Evolutionary conservation across 257 asterid genomes (phyloP).

Genomic region (Penstemon newberryi): DNA sequence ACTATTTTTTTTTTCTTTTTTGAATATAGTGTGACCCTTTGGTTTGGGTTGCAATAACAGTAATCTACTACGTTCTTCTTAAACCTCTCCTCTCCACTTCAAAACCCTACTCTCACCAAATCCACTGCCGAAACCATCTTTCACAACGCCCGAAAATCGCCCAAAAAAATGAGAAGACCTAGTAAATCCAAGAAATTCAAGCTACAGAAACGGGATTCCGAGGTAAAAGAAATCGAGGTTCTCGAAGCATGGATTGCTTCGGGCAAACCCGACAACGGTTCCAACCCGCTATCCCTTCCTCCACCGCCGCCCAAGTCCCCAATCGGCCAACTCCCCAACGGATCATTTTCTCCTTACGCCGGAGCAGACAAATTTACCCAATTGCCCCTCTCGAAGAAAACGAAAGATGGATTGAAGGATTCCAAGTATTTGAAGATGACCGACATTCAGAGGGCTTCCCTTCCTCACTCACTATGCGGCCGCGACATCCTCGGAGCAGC

Average conservation of each 20-base stretch:
- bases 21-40: not conserved
- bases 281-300: slow-evolving; percentile 65
- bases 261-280: slow-evolving; percentile 71
- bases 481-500: slow-evolving; percentile 97
- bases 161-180: slow-evolving; percentile 47
- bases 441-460: slow-evolving; percentile 89
- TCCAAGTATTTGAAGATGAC: slow-evolving; percentile 62
- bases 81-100: not conserved
- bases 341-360: slow-evolving; percentile 66
- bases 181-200: slow-evolving; percentile 49
- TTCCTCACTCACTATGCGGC: slow-evolving; percentile 89
- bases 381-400: slow-evolving; percentile 73
- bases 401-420: slow-evolving; percentile 67
- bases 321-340: slow-evolving; percentile 57
- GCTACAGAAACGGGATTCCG: slow-evolving; percentile 51
- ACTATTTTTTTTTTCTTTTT: not conserved
- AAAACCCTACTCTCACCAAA: not conserved
- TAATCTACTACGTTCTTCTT: not conserved
- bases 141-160: not conserved
- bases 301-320: slow-evolving; percentile 55
- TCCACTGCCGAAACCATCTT: no score
- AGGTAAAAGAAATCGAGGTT: slow-evolving; percentile 65
- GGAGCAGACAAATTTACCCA: slow-evolving; percentile 71
- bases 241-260: slow-evolving; percentile 74
- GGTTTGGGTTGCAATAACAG: no score